A percentile compares a stretch with the other conserved stretches of the same genome.
Evolutionary conservation across 2,329 filamentous ascomycete genomes (phyloP).

Genomic region (Cladosporium velox): DNA sequence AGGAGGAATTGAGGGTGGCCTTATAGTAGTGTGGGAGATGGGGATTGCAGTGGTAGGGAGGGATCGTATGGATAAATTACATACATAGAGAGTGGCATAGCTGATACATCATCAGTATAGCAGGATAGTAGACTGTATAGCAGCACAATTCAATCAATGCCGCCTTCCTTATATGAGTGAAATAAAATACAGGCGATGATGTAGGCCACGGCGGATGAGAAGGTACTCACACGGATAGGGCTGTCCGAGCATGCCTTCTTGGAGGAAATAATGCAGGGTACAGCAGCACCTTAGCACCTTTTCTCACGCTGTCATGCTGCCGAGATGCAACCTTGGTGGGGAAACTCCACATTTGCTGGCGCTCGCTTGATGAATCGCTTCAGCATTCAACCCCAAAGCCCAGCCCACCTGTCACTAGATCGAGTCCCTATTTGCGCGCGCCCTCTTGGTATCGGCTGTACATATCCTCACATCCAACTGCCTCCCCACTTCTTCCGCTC

Average conservation of each 20-base stretch:
- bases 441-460: not conserved
- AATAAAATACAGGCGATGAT: not conserved
- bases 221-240: not conserved
- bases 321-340: conserved; percentile 1
- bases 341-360: not conserved
- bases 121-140: not conserved
- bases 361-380: too few species aligned
- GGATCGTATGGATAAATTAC: too few species aligned
- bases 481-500: not conserved
- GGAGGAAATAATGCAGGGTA: not conserved
- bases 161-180: not conserved
- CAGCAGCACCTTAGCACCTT: not conserved
- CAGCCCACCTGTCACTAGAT: not conserved
- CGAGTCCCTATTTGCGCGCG: conserved; percentile 1
- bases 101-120: not conserved
- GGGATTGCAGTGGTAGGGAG: too few species aligned
- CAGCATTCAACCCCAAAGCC: not conserved
- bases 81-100: not conserved
- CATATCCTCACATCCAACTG: not conserved
- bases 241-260: not conserved
- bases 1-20: too few species aligned
- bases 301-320: not conserved
- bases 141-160: not conserved
- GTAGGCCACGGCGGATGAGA: not conserved
- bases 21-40: too few species aligned